Evolutionary conservation across 345 rosid species (phyloP).

Genomic region (Toxicodendron radicans): DNA sequence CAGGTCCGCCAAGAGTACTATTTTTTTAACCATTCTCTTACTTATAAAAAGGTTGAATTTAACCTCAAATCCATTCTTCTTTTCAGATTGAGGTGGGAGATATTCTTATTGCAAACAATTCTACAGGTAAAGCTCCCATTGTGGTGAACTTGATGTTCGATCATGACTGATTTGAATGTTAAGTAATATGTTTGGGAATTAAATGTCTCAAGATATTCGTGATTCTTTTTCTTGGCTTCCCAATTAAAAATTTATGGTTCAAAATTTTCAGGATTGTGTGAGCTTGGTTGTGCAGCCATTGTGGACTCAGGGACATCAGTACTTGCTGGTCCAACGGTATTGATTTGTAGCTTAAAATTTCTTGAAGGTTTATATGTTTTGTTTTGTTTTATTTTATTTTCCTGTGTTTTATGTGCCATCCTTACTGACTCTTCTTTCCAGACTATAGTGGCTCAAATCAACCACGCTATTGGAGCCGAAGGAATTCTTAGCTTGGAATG

Average conservation of each 20-base stretch:
- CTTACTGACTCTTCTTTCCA: slow-evolving; percentile 26
- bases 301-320: slow-evolving; percentile 58
- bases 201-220: neutral
- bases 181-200: neutral
- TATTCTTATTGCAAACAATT: slow-evolving; percentile 33
- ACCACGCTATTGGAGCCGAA: slow-evolving; percentile 54
- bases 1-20: slow-evolving; percentile 37
- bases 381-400: neutral
- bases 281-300: slow-evolving; percentile 45
- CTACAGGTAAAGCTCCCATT: slow-evolving; percentile 42
- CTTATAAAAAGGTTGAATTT: slow-evolving; percentile 5
- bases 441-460: slow-evolving; percentile 49
- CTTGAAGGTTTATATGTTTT: neutral
- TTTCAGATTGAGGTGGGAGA: slow-evolving; percentile 53
- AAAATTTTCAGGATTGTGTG: slow-evolving; percentile 44
- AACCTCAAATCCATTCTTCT: slow-evolving; percentile 3
- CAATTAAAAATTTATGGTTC: neutral
- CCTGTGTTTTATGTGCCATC: neutral
- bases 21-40: neutral
- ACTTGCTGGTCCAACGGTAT: slow-evolving; percentile 67
- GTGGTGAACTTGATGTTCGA: neutral
- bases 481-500: slow-evolving; percentile 54
- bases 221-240: neutral
- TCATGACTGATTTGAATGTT: neutral
- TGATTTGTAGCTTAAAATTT: slow-evolving; percentile 2